These are phyloP conservation scores for Candida chauliodis DNA, from an alignment of 805 yeast species.

Conservation along the genomic window DNA sequence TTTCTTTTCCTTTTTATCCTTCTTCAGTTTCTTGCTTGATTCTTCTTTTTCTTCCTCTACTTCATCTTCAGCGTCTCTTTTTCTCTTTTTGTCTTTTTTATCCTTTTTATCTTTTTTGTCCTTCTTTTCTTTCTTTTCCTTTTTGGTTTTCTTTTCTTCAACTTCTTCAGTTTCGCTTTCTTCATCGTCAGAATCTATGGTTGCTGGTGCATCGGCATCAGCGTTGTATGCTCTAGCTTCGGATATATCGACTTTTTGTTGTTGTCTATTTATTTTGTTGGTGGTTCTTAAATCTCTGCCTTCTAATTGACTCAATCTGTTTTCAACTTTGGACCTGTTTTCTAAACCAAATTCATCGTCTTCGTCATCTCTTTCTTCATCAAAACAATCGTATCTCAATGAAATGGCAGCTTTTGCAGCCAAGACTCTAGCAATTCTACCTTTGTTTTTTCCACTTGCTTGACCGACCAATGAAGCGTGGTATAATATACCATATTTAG, in stretches of 20 bases:
- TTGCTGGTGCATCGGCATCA: conserved; percentile 79
- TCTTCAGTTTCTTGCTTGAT: conserved; percentile 15
- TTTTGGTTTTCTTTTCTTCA: conserved; percentile 26
- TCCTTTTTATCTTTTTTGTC: no score
- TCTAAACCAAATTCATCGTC: conserved; percentile 90
- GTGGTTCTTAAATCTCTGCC: conserved; percentile 95
- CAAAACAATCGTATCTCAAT: conserved; percentile 90
- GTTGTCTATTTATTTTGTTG: conserved; percentile 75
- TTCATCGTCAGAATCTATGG: conserved; percentile 20
- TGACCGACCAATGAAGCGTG: conserved; percentile 97
- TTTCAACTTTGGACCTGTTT: conserved; percentile 90
- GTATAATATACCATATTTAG: conserved; percentile 95
- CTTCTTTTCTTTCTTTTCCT: conserved; percentile 23
- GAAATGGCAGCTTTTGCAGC: conserved; percentile 99
- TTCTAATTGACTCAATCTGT: conserved; percentile 90
- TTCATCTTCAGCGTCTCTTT: conserved; percentile 25
- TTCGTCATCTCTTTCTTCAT: conserved; percentile 93
- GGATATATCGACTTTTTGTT: conserved; percentile 80
- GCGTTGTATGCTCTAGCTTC: conserved; percentile 89
- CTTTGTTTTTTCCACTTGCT: conserved; percentile 97
- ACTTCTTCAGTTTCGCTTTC: conserved; percentile 28
- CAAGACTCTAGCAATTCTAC: conserved; percentile 96
- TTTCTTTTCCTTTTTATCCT: conserved; percentile 22
- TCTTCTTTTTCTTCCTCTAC: conserved; percentile 17
- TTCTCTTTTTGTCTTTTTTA: conserved; percentile 23